phyloP scores from a whole-genome alignment of 169 alveolate species.

The Plasmodium chabaudi region DNA sequence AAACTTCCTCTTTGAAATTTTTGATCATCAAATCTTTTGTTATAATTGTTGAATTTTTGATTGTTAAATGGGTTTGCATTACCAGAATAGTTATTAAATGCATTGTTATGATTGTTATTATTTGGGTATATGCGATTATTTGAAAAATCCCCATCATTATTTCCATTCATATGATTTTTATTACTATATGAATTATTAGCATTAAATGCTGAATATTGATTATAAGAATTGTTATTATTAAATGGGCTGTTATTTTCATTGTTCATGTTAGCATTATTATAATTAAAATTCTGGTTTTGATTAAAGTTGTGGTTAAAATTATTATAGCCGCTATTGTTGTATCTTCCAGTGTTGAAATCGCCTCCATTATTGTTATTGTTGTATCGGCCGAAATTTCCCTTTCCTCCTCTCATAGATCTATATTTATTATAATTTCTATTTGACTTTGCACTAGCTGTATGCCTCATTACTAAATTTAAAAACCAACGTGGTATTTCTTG shows the following conservation, averaged over 20 bases:
- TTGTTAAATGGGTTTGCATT: conserved; percentile 25
- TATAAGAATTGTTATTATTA: conserved; percentile 33
- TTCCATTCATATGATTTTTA: conserved; percentile 12
- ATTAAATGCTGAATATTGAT: conserved; percentile 15
- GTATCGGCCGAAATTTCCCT: too few species aligned
- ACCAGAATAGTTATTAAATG: conserved; percentile 10
- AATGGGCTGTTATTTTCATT: conserved; percentile 35
- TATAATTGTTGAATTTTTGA: conserved; percentile 32
- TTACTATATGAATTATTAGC: conserved; percentile 12
- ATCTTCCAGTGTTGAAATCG: conserved; percentile 8
- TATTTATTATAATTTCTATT: conserved; percentile 44
- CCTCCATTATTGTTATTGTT: too few species aligned
- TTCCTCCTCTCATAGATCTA: conserved; percentile 17
- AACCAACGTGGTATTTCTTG: conserved; percentile 87
- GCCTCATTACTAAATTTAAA: conserved; percentile 80
- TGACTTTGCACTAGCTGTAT: conserved; percentile 64
- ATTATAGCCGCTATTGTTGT: conserved; percentile 18
- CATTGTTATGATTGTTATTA: conserved; percentile 22
- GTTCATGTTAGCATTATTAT: neutral
- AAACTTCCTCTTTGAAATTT: conserved; percentile 30
- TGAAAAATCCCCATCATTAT: conserved; percentile 11
- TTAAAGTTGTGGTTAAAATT: neutral
- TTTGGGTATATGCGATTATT: conserved; percentile 12
- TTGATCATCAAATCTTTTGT: conserved; percentile 38
- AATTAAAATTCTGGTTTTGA: conserved; percentile 10